These are phyloP conservation scores for Cetraspora pellucida DNA, from an alignment of 192 early-diverging fungal genomes.

Conservation along the genomic window DNA sequence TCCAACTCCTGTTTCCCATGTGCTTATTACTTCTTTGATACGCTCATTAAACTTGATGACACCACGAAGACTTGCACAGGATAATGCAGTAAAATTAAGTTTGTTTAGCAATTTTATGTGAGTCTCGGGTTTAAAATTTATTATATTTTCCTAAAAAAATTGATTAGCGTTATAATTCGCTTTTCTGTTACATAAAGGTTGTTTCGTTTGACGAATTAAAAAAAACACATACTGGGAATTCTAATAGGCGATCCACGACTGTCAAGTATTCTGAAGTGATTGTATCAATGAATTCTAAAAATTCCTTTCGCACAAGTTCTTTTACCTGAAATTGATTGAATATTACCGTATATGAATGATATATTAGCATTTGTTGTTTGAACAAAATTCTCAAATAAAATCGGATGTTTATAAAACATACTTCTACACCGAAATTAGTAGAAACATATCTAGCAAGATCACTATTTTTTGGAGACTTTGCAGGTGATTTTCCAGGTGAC, in stretches of 20 bases:
- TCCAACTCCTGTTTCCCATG: constrained; percentile 8
- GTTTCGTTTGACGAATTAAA: not conserved
- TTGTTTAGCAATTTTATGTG: constrained; percentile 21
- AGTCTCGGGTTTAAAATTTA: constrained; percentile 1
- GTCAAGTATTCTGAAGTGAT: constrained; percentile 53
- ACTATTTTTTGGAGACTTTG: not conserved
- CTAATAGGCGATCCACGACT: constrained; percentile 44
- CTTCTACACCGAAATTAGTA: constrained; percentile 4
- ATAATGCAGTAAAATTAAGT: constrained; percentile 13
- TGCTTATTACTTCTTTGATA: not conserved
- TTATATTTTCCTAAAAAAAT: constrained; percentile 20
- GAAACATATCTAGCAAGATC: not conserved
- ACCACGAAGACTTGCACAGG: not conserved
- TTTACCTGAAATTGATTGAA: constrained; percentile 35
- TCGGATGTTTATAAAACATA: not conserved
- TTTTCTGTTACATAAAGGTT: too few relatives aligned
- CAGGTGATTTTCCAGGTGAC: not conserved
- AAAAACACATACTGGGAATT: constrained; percentile 48
- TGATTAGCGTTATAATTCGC: not conserved
- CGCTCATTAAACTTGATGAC: constrained; percentile 4
- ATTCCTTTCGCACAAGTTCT: constrained; percentile 37
- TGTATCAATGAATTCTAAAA: constrained; percentile 42
- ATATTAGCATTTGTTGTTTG: not conserved
- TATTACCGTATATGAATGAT: not conserved
- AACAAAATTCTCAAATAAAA: not conserved